Evolutionary conservation across 1,284 basidiomycete species (phyloP).

Genomic region (Pascua guehoae): DNA sequence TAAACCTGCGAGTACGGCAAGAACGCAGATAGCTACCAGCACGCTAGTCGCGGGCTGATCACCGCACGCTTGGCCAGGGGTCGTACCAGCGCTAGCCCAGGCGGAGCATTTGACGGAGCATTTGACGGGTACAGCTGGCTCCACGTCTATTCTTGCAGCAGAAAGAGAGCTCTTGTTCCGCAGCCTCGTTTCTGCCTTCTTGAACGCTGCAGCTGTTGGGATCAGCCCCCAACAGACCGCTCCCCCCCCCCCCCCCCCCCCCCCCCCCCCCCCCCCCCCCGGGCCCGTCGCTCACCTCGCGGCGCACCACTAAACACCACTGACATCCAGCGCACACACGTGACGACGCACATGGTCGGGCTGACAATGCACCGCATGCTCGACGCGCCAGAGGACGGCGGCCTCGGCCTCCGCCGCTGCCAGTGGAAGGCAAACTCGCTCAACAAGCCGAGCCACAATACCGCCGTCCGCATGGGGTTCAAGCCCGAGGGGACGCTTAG

Average conservation of each 20-base stretch:
- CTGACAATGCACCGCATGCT: conserved; percentile 39
- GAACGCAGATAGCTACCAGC: too few species aligned
- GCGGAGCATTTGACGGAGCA: too few species aligned
- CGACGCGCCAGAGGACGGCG: conserved; percentile 30
- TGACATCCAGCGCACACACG: conserved; percentile 34
- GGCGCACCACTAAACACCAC: not conserved
- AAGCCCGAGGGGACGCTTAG: conserved; percentile 32
- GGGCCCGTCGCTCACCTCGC: not conserved
- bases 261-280: not conserved
- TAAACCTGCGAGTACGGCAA: too few species aligned
- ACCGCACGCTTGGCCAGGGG: too few species aligned
- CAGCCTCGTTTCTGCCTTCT: not conserved
- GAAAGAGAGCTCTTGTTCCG: too few species aligned
- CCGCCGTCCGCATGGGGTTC: conserved; percentile 36
- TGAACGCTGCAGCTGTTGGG: too few species aligned
- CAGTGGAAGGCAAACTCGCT: conserved; percentile 42
- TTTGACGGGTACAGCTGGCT: too few species aligned
- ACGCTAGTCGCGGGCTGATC: too few species aligned
- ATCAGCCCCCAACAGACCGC: too few species aligned
- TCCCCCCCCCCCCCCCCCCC: not conserved
- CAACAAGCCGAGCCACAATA: conserved; percentile 26
- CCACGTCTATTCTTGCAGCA: too few species aligned
- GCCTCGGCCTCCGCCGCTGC: conserved; percentile 37
- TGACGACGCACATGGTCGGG: conserved; percentile 39
- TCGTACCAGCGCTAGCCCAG: too few species aligned